Evolutionary conservation across 1,284 basidiomycete genomes (phyloP).

Genomic region (Ganoderma sp.): DNA sequence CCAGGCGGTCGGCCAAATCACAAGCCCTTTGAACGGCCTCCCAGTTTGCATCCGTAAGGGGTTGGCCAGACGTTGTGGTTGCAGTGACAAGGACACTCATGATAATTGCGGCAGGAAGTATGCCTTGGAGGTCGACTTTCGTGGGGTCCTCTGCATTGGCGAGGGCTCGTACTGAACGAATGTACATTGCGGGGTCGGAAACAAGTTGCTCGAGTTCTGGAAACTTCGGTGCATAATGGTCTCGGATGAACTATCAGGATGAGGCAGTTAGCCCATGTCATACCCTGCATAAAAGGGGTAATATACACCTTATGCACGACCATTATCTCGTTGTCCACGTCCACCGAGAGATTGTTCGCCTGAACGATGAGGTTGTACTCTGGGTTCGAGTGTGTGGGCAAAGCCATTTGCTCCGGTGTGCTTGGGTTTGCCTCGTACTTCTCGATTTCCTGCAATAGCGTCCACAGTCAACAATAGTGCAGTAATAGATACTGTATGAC

Average conservation of each 20-base stretch:
- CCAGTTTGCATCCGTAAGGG: constrained; percentile 79
- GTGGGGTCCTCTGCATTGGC: constrained; percentile 90
- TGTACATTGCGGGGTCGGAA: constrained; percentile 90
- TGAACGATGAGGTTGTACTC: constrained; percentile 97
- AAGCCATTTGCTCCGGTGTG: constrained; percentile 77
- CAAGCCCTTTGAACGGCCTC: constrained; percentile 83
- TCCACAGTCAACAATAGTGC: background rate
- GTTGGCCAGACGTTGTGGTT: constrained; percentile 85
- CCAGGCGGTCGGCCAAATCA: constrained; percentile 85
- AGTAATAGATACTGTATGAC: too few relatives aligned
- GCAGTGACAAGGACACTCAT: constrained; percentile 98
- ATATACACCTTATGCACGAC: constrained; percentile 87
- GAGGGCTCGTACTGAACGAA: constrained; percentile 87
- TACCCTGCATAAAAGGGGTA: background rate
- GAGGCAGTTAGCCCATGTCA: background rate
- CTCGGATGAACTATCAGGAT: constrained; percentile 85
- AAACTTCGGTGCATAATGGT: constrained; percentile 96
- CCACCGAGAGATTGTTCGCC: constrained; percentile 97
- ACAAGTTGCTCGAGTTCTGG: constrained; percentile 97
- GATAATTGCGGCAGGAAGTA: constrained; percentile 90
- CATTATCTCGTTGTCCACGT: constrained; percentile 97
- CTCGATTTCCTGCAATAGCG: constrained; percentile 76
- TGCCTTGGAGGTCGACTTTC: constrained; percentile 78
- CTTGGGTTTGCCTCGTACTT: constrained; percentile 82
- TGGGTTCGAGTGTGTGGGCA: constrained; percentile 88